A percentile compares a stretch with the other conserved stretches of the same genome.
Conservation (phyloP, 805 yeast genomes). For the Myxozyma melibiosi region DNA sequence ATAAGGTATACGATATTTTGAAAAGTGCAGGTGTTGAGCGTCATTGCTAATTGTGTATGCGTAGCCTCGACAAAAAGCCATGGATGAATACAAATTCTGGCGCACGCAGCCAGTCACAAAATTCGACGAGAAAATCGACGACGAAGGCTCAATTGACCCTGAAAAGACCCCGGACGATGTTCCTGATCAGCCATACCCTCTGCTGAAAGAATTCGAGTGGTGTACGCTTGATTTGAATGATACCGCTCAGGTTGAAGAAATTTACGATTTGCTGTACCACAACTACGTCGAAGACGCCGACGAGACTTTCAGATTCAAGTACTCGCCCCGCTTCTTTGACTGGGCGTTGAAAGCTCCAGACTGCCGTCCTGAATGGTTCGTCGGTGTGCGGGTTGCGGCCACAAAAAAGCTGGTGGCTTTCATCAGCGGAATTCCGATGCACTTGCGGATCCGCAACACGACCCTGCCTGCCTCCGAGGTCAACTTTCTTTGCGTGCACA, state of each 20-base stretch:
- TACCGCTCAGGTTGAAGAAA: constrained; percentile 65
- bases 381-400: constrained; percentile 84
- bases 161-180: constrained; percentile 71
- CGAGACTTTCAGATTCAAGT: constrained; percentile 88
- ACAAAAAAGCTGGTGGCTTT: constrained; percentile 84
- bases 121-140: constrained; percentile 64
- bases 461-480: constrained; percentile 67
- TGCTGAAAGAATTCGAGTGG: constrained; percentile 88
- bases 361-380: constrained; percentile 84
- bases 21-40: neutral
- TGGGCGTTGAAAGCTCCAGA: constrained; percentile 98
- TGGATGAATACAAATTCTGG: constrained; percentile 96
- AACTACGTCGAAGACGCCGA: constrained; percentile 95
- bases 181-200: constrained; percentile 66
- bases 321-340: constrained; percentile 75
- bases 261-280: constrained; percentile 76
- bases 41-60: neutral
- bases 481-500: constrained; percentile 92
- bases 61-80: constrained; percentile 45
- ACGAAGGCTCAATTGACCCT: constrained; percentile 81
- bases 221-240: constrained; percentile 66
- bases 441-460: constrained; percentile 60
- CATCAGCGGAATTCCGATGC: constrained; percentile 85
- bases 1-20: neutral
- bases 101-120: constrained; percentile 92